Percentiles rank a stretch among this genome's conserved stretches.
phyloP scores from a whole-genome alignment of 2,329 filamentous ascomycete species.

The Fonsecaea erecta region DNA sequence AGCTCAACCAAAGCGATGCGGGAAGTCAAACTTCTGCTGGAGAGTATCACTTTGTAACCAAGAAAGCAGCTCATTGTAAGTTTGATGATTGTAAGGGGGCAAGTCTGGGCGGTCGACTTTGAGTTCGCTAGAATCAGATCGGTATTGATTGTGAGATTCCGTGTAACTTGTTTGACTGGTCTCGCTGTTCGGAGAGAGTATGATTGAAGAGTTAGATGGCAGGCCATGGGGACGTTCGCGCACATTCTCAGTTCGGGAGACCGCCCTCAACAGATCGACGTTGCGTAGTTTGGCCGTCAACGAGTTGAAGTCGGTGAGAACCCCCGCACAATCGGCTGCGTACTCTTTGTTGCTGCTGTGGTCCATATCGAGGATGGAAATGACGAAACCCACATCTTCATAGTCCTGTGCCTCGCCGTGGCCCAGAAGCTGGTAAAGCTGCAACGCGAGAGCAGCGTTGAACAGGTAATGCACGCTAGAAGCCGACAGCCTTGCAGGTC shows the following conservation, averaged over 20 bases:
- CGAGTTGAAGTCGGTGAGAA: constrained; percentile 22
- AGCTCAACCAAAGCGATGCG: constrained; percentile 18
- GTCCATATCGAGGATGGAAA: constrained; percentile 19
- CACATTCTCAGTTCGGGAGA: neutral
- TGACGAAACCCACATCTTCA: constrained; percentile 18
- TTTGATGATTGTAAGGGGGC: constrained; percentile 1
- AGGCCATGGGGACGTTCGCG: constrained; percentile 6
- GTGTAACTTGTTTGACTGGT: neutral
- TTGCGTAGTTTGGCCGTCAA: constrained; percentile 16
- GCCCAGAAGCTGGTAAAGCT: constrained; percentile 42
- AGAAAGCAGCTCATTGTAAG: constrained; percentile 23
- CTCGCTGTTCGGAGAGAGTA: constrained; percentile 11
- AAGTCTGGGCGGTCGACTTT: neutral
- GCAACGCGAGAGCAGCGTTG: constrained; percentile 56
- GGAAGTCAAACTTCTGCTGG: constrained; percentile 22
- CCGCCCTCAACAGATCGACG: constrained; percentile 19
- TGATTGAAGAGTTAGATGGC: constrained; percentile 13
- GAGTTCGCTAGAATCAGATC: neutral
- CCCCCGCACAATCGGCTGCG: constrained; percentile 22
- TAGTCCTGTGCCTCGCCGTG: constrained; percentile 16
- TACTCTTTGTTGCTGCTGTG: constrained; percentile 26
- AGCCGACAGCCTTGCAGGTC: constrained; percentile 43
- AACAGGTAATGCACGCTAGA: constrained; percentile 54
- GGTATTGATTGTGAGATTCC: constrained; percentile 13
- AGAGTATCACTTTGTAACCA: constrained; percentile 22